Evolutionary conservation across 768 basidiomycete species (phyloP).

Genomic region (Leccinellum albellum): DNA sequence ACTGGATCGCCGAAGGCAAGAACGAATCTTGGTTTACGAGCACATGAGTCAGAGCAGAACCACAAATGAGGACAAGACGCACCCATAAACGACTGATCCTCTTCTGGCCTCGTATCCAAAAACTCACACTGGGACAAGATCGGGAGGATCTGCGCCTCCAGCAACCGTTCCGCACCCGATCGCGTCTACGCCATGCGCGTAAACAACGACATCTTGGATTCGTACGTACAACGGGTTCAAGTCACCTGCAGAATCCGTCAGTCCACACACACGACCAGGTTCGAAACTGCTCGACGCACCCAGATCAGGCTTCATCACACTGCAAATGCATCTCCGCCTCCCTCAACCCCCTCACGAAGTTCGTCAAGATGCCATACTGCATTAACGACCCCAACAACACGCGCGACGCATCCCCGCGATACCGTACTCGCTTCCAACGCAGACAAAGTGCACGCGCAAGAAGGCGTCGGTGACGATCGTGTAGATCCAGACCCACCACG

Average conservation of each 20-base stretch:
- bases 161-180: constrained; percentile 76
- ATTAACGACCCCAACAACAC: constrained; percentile 54
- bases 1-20: constrained; percentile 78
- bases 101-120: constrained; percentile 79
- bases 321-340: constrained; percentile 69
- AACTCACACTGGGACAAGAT: constrained; percentile 82
- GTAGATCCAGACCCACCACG: no score
- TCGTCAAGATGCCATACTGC: constrained; percentile 77
- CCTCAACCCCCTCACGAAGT: constrained; percentile 78
- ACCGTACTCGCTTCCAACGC: constrained; percentile 56
- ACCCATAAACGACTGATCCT: constrained; percentile 82
- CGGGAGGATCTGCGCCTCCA: constrained; percentile 73
- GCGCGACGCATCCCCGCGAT: constrained; percentile 65
- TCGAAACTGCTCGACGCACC: constrained; percentile 46
- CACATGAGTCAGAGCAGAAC: neutral
- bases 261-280: neutral
- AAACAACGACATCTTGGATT: no score
- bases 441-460: no score
- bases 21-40: constrained; percentile 72
- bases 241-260: constrained; percentile 52
- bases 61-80: constrained; percentile 6
- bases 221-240: constrained; percentile 89
- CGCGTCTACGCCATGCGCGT: constrained; percentile 85
- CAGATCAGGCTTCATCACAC: constrained; percentile 81
- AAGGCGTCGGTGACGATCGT: constrained; percentile 21